Base-by-base conservation (phyloP, 2,329 filamentous ascomycete genomes). In the Fusarium sp. region DNA sequence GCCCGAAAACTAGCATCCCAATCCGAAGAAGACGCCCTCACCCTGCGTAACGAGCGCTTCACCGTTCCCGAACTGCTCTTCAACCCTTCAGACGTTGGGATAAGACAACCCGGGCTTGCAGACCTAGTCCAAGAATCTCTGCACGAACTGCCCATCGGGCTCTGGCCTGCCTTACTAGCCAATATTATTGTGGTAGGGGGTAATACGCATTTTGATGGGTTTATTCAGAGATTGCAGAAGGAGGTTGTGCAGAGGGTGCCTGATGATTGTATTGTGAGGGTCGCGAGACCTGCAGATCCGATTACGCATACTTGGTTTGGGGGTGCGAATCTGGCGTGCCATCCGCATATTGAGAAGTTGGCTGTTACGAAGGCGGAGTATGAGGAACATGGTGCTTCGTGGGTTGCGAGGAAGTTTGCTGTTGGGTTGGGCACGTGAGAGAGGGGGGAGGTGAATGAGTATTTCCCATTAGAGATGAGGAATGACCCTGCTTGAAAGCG, bases 141-240 rank as follows among this genome's bases (percentile, higher is more conserved):
- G 17, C 87, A 89, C 12, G 85, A 85, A 15, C 81, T 98, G 13
- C 96, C 96, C 0, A 86, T 92, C n/a, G 93, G 93, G 0, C 82
- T 98, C 11, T 95, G 94, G 88, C 92, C 94, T 2, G 91, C 91
- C 0, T 87, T 98, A 73, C 82, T 98, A 49, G 92, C 93, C 40
- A 99, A 98, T 73, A 88, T 98, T 7, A 83, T 98, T 5, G 91
- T 97, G 0, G 93, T 98, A 0, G 96, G 96, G 3, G 96, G 96
- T 6, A 97, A 93, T 77, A 88, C 92, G 1, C 85, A 92, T 20
- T 90, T 98, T 30, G 87, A 91, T 3, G 95, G 95, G 0, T 95
- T 99, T 71, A 88, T 94, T 70, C 89, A 93, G 77, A 88, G 96
- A 60, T 79, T 99, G 73, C 91, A 93, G 79, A 85, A 86, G 35